Evolutionary conservation across 2,329 filamentous ascomycete genomes (phyloP).

Genomic region (Ascomycota sp.): DNA sequence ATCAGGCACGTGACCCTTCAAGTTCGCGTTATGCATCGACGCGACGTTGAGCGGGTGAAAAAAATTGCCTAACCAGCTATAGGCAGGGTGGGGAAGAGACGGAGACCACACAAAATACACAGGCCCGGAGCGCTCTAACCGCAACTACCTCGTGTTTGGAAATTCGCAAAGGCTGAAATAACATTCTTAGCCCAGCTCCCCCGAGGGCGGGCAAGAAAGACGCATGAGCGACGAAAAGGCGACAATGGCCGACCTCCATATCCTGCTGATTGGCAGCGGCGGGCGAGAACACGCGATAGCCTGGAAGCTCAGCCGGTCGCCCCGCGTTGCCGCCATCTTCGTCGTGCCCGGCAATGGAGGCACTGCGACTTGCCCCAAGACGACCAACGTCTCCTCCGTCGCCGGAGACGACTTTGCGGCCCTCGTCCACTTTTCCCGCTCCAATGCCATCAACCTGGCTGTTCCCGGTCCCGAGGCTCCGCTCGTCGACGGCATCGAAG

Average conservation of each 20-base stretch:
- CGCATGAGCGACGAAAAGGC: no score
- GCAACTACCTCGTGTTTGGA: no score
- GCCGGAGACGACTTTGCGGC: conserved; percentile 57
- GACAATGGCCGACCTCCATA: conserved; percentile 27
- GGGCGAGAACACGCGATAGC: conserved; percentile 87
- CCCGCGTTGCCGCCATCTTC: conserved; percentile 55
- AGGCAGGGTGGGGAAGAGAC: no score
- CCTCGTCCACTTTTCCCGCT: conserved; percentile 55
- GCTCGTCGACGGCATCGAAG: conserved; percentile 78
- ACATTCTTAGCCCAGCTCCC: no score
- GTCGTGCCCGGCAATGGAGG: conserved; percentile 70
- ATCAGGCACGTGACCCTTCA: no score
- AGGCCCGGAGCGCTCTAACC: no score
- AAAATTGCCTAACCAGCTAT: no score
- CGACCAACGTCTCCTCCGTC: conserved; percentile 48
- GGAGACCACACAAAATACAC: no score
- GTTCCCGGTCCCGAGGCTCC: conserved; percentile 84
- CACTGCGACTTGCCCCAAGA: conserved; percentile 50
- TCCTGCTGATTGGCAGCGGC: conserved; percentile 82
- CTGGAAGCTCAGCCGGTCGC: conserved; percentile 79
- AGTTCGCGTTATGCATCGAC: no score
- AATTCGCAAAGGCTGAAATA: no score
- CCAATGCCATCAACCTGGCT: conserved; percentile 58
- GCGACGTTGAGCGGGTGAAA: no score
- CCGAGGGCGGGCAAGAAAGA: no score